Evolutionary conservation across 2,329 filamentous ascomycete species (phyloP).

Genomic region (Colletotrichum destructivum): DNA sequence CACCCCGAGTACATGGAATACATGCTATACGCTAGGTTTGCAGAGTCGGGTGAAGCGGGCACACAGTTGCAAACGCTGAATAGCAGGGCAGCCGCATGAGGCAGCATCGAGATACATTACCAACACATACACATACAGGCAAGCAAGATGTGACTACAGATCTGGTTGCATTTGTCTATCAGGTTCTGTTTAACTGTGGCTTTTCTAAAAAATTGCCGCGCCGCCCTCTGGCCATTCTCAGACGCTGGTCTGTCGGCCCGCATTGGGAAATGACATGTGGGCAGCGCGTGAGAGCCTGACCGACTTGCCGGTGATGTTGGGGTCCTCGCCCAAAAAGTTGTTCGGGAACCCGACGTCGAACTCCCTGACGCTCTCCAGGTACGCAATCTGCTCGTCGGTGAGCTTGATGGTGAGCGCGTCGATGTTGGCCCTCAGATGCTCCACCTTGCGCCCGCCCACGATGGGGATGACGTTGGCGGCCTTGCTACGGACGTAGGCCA

Average conservation of each 20-base stretch:
- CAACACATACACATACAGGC: background rate
- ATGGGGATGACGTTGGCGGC: slow-evolving; percentile 68
- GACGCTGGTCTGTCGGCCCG: slow-evolving; percentile 24
- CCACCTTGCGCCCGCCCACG: slow-evolving; percentile 66
- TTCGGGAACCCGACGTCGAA: slow-evolving; percentile 72
- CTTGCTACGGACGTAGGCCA: slow-evolving; percentile 68
- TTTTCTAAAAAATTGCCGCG: no score
- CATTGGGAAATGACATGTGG: slow-evolving; percentile 38
- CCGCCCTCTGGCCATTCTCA: background rate
- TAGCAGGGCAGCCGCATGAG: background rate
- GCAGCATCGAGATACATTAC: background rate
- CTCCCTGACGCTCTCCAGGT: slow-evolving; percentile 66
- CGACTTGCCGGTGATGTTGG: slow-evolving; percentile 40
- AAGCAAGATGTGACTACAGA: no score
- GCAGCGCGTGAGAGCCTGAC: slow-evolving; percentile 22
- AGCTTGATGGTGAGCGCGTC: slow-evolving; percentile 66
- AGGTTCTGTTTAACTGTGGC: no score
- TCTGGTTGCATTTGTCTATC: no score
- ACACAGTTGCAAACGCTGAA: background rate
- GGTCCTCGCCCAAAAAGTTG: slow-evolving; percentile 56
- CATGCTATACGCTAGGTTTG: slow-evolving; percentile 5
- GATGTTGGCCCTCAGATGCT: slow-evolving; percentile 70
- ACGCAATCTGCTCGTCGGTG: slow-evolving; percentile 65
- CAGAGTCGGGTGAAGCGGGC: background rate
- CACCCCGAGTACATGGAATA: slow-evolving; percentile 11